phyloP scores from a whole-genome alignment of 2,329 filamentous ascomycete species.

The Calycina herbarum region DNA sequence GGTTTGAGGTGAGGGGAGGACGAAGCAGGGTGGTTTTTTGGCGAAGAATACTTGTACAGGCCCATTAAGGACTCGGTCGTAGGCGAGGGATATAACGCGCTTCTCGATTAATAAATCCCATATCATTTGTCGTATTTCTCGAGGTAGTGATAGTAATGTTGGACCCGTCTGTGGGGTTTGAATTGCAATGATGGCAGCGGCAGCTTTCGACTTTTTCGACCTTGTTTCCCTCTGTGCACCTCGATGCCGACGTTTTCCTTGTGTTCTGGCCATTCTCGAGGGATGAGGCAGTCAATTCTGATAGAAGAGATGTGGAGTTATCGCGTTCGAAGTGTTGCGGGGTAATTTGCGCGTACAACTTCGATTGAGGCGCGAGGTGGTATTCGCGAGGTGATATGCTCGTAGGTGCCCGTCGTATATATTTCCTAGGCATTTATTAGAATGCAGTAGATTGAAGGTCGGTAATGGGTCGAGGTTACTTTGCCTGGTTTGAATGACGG shows the following conservation, averaged over 20 bases:
- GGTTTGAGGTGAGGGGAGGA: neutral
- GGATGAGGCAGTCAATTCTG: neutral
- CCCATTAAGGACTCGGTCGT: neutral
- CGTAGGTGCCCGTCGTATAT: neutral
- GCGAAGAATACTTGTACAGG: neutral
- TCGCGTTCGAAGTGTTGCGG: neutral
- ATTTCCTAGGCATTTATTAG: neutral
- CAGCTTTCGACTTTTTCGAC: neutral
- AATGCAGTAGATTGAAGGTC: neutral
- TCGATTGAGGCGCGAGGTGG: neutral
- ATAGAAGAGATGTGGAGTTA: neutral
- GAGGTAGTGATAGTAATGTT: neutral
- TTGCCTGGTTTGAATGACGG: neutral
- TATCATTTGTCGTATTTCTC: slow-evolving; percentile 1
- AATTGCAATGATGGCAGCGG: neutral
- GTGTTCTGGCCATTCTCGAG: neutral
- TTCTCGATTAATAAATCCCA: neutral
- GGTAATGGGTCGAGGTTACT: neutral
- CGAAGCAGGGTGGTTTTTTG: neutral
- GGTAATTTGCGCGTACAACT: neutral
- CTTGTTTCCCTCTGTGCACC: neutral
- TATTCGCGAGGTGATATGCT: neutral
- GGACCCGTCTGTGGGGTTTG: neutral
- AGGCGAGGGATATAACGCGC: neutral
- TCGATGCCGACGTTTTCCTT: neutral